Conservation (phyloP, 2,329 filamentous ascomycete species). For the Ascochyta clinopodiicola region DNA sequence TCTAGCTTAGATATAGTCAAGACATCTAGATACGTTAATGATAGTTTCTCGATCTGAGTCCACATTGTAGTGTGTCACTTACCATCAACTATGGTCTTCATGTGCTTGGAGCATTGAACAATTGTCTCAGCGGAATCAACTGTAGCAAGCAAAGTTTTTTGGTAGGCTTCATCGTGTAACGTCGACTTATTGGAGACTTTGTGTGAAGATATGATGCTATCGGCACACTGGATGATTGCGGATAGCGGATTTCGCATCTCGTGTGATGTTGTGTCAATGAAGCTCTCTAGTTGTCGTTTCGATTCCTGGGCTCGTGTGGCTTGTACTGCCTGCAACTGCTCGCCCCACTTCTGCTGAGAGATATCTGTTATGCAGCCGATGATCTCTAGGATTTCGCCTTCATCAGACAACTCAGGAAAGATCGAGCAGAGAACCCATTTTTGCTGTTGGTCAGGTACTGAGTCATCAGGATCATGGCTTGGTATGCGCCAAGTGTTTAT, state of each 20-base stretch:
- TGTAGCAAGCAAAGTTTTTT: conserved; percentile 24
- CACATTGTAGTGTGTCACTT: neutral
- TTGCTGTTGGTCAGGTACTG: conserved; percentile 23
- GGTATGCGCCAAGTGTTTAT: conserved; percentile 39
- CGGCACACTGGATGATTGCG: conserved; percentile 53
- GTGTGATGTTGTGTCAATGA: conserved; percentile 46
- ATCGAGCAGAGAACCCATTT: conserved; percentile 43
- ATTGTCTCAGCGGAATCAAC: conserved; percentile 52
- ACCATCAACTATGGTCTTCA: conserved; percentile 55
- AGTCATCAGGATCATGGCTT: neutral
- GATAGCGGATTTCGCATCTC: conserved; percentile 54
- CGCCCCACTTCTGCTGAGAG: conserved; percentile 45
- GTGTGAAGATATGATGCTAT: conserved; percentile 35
- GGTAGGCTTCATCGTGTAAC: conserved; percentile 20
- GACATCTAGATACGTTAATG: conserved; percentile 37
- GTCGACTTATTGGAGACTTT: conserved; percentile 8
- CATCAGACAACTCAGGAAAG: conserved; percentile 32
- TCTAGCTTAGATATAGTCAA: conserved; percentile 55
- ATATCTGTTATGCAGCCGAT: conserved; percentile 48
- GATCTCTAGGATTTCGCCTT: conserved; percentile 37
- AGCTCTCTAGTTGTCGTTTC: conserved; percentile 32
- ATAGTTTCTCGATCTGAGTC: neutral
- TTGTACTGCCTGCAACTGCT: conserved; percentile 40
- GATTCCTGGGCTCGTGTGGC: conserved; percentile 28
- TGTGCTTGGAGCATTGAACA: conserved; percentile 53